Conservation (phyloP, 345 rosid species). For the Adansonia digitata region DNA sequence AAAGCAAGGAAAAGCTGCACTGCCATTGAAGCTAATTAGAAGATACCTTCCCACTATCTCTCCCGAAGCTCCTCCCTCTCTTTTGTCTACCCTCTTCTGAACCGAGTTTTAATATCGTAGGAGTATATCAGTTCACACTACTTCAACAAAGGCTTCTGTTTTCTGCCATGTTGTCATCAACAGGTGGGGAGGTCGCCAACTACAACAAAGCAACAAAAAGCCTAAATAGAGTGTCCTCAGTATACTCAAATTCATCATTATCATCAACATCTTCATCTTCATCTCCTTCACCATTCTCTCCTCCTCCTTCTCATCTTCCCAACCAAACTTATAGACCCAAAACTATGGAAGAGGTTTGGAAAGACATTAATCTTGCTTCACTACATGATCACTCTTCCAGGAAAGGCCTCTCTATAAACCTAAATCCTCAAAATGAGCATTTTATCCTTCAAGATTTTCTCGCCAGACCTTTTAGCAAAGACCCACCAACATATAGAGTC, state of each 20-base stretch:
- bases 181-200: not conserved
- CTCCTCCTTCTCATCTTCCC: conserved; percentile 1
- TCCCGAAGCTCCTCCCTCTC: not conserved
- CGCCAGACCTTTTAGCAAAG: conserved; percentile 31
- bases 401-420: conserved; percentile 22
- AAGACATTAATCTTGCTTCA: conserved; percentile 59
- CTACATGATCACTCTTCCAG: conserved; percentile 30
- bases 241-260: too few species aligned
- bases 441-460: conserved; percentile 68
- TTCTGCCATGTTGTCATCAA: conserved; percentile 17
- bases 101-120: not conserved
- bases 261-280: conserved; percentile 11
- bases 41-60: not conserved
- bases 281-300: not conserved
- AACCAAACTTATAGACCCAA: not conserved
- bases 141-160: not conserved
- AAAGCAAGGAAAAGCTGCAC: not conserved
- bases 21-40: not conserved
- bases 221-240: not conserved
- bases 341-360: conserved; percentile 88
- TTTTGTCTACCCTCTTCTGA: not conserved
- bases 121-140: not conserved
- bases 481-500: conserved; percentile 24
- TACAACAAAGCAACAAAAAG: not conserved
- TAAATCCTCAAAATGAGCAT: conserved; percentile 29